Conservation (phyloP, 2,329 filamentous ascomycete species). For the Fusarium anthophilum region DNA sequence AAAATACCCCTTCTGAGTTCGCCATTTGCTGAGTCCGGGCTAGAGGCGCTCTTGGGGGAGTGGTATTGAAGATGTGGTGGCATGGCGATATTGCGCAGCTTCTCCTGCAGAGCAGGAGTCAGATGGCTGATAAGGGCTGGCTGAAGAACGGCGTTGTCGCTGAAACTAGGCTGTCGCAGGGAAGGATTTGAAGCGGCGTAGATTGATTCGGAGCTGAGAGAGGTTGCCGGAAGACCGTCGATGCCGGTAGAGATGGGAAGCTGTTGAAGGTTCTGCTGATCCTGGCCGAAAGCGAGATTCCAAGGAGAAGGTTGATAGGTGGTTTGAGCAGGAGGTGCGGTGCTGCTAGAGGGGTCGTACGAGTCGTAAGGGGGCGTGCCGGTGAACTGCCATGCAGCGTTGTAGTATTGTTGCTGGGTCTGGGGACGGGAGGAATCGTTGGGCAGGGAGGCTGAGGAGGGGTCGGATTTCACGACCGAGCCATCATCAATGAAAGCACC, state of each 20-base stretch:
- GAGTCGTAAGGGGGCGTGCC: slow-evolving; percentile 59
- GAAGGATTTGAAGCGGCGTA: slow-evolving; percentile 44
- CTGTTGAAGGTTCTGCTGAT: slow-evolving; percentile 46
- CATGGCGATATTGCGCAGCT: slow-evolving; percentile 71
- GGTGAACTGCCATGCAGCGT: slow-evolving; percentile 59
- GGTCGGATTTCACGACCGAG: slow-evolving; percentile 47
- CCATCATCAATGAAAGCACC: slow-evolving; percentile 49
- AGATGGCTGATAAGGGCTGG: slow-evolving; percentile 48
- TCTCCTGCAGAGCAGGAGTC: slow-evolving; percentile 68
- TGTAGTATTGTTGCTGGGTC: slow-evolving; percentile 46
- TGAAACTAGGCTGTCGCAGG: slow-evolving; percentile 42
- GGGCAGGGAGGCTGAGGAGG: slow-evolving; percentile 41
- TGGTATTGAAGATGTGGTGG: slow-evolving; percentile 69
- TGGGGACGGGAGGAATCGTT: slow-evolving; percentile 49
- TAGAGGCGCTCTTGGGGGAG: slow-evolving; percentile 66
- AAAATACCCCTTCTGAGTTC: slow-evolving; percentile 57
- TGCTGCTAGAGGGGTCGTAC: slow-evolving; percentile 53
- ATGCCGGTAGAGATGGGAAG: slow-evolving; percentile 47
- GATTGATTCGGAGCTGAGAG: slow-evolving; percentile 49
- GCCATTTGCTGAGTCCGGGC: slow-evolving; percentile 64
- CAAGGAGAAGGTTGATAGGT: slow-evolving; percentile 49
- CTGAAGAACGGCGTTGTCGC: slow-evolving; percentile 45
- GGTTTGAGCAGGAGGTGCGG: slow-evolving; percentile 47
- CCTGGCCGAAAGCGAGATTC: slow-evolving; percentile 46
- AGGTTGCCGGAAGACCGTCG: slow-evolving; percentile 46